Evolutionary conservation across 2,329 filamentous ascomycete species (phyloP), one percentile per base, ranked within the genome.

Genomic region (Hymenoscyphus occultus): DNA sequence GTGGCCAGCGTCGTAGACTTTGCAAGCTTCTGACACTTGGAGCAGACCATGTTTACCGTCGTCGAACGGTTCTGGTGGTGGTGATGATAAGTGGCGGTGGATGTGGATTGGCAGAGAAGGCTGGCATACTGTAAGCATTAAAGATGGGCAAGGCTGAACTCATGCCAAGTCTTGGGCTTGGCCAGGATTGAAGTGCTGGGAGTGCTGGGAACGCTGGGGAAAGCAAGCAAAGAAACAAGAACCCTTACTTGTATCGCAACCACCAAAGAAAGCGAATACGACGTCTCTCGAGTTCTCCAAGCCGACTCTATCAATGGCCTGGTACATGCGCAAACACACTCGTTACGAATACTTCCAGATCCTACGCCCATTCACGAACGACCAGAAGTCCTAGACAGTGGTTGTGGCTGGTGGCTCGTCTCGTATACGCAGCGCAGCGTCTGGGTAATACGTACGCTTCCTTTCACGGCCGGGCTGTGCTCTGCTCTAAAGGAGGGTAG

Each of bases 1-100:
- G 86, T 89, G 67, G 84, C 86, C 64, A 89, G 82, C 13, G 83
- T 80, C 14, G 86, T 88, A 62, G 81, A 78, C 75, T 86, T 86
- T 63, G 83, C 78, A 62, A 84, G 81, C 75, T 86, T 87, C 71
- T 86, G 81, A 71, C 86, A 89, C 77, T 86, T 88, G 68, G 81
- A 76, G 79, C 86, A 89, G 65, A 89, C 86, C 86, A 88, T 88
- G 6, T 60, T 69, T 78, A 67, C 60, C 51, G 32, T n/a, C 45
- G 39, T 59, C 31, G 45, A 10, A 16, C 68, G 64, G 22, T 61
- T 42, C 59, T 65, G 76, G 22, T 35, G n/a, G 45, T 19, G n/a
- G n/a, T 48, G n/a, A 19, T 60, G 59, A 58, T 28, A 2, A 28
- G 28, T 39, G 45, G 62, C 67, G 63, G 60, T 59, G 56, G 35